Evolutionary conservation across 768 basidiomycete species (phyloP).

Genomic region (Termitomyces sp.): DNA sequence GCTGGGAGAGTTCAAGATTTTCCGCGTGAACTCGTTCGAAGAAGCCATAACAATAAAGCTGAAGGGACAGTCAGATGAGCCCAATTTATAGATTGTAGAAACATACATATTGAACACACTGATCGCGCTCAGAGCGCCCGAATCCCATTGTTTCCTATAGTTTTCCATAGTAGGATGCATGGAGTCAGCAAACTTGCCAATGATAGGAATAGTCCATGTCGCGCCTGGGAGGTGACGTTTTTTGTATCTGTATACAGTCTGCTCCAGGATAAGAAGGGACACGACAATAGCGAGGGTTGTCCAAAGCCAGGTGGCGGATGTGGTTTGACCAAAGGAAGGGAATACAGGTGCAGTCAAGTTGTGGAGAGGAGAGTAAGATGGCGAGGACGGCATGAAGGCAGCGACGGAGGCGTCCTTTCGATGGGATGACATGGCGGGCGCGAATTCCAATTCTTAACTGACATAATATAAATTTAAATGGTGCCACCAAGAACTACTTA

Average conservation of each 20-base stretch:
- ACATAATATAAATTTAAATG: conserved; percentile 1
- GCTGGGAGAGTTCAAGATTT: conserved; percentile 91
- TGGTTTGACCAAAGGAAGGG: conserved; percentile 27
- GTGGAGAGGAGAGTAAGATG: conserved; percentile 32
- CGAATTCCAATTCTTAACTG: conserved; percentile 16
- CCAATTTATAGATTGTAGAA: neutral
- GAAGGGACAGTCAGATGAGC: conserved; percentile 3
- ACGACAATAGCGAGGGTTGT: conserved; percentile 66
- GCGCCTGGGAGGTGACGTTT: conserved; percentile 85
- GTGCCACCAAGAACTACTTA: conserved; percentile 28
- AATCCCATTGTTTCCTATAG: conserved; percentile 91
- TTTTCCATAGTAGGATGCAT: conserved; percentile 86
- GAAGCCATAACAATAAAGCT: conserved; percentile 99
- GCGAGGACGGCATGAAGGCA: conserved; percentile 40
- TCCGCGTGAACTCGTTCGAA: conserved; percentile 87
- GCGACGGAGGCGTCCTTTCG: conserved; percentile 29
- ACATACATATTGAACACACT: conserved; percentile 98
- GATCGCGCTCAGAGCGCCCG: conserved; percentile 80
- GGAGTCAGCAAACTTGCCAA: conserved; percentile 94
- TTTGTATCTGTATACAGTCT: conserved; percentile 83
- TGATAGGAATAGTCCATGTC: conserved; percentile 93
- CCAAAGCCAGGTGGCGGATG: conserved; percentile 50
- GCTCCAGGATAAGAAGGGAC: conserved; percentile 80
- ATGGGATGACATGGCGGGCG: conserved; percentile 24
- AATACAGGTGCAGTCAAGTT: conserved; percentile 45